phyloP scores from a whole-genome alignment of 2,329 filamentous ascomycete genomes.

The Pseudopyricularia javanii region DNA sequence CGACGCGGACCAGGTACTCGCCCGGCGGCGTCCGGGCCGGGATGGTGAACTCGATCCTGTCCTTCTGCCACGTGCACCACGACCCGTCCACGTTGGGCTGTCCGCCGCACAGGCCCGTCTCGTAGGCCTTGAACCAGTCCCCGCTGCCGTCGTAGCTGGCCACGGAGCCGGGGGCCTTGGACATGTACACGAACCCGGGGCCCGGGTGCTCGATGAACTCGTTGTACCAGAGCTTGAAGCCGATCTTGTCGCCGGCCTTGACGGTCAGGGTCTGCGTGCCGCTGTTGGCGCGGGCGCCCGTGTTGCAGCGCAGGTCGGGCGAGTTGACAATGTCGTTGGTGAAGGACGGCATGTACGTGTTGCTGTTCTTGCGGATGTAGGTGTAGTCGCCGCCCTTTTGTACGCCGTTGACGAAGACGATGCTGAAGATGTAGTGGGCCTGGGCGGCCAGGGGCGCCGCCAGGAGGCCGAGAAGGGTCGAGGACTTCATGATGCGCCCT shows the following conservation, averaged over 20 bases:
- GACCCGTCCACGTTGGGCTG: slow-evolving; percentile 8
- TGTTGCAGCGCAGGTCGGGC: slow-evolving; percentile 29
- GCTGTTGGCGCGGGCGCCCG: slow-evolving; percentile 20
- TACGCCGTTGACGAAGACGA: slow-evolving; percentile 28
- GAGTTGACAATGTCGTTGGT: slow-evolving; percentile 18
- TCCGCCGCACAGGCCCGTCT: slow-evolving; percentile 13
- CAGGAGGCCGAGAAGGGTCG: slow-evolving; percentile 6
- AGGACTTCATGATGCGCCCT: slow-evolving; percentile 7
- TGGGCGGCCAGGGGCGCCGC: slow-evolving; percentile 7
- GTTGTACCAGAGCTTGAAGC: slow-evolving; percentile 36
- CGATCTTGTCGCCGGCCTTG: slow-evolving; percentile 34
- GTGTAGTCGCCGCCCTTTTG: slow-evolving; percentile 27
- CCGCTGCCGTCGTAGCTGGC: slow-evolving; percentile 12
- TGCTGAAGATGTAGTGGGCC: slow-evolving; percentile 23
- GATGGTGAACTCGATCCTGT: slow-evolving; percentile 18
- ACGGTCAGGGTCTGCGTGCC: slow-evolving; percentile 29
- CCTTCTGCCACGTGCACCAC: slow-evolving; percentile 16
- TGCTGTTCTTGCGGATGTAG: slow-evolving; percentile 33
- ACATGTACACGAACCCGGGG: slow-evolving; percentile 28
- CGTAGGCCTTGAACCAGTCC: slow-evolving; percentile 19
- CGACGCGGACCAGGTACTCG: slow-evolving; percentile 29
- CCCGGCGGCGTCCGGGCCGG: slow-evolving; percentile 24
- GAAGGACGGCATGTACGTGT: slow-evolving; percentile 24
- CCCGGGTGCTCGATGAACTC: slow-evolving; percentile 33
- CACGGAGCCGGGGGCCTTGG: slow-evolving; percentile 22